phyloP scores from a whole-genome alignment of 2,329 filamentous ascomycete species.

The Fusarium brevicatenulatum region DNA sequence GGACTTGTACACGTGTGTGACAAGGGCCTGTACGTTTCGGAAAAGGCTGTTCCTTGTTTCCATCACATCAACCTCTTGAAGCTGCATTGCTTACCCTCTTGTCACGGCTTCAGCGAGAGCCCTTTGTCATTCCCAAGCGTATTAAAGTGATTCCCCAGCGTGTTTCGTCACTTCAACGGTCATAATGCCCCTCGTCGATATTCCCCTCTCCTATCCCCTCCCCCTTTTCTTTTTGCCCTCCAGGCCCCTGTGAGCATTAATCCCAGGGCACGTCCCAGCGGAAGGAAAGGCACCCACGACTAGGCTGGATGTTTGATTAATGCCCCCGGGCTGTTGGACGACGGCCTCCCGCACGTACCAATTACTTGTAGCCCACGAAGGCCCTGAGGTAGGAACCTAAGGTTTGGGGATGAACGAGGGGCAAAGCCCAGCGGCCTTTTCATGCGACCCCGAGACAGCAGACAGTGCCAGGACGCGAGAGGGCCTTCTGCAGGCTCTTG shows the following conservation, averaged over 20 bases:
- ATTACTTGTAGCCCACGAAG: slow-evolving; percentile 15
- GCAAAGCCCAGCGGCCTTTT: slow-evolving; percentile 36
- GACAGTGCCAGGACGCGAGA: slow-evolving; percentile 28
- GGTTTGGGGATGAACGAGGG: slow-evolving; percentile 32
- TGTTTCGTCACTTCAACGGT: slow-evolving; percentile 32
- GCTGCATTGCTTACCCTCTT: neutral
- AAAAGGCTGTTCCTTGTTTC: slow-evolving; percentile 28
- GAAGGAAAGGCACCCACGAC: slow-evolving; percentile 33
- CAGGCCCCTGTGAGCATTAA: slow-evolving; percentile 32
- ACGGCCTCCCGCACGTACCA: slow-evolving; percentile 41
- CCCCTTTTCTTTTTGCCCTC: slow-evolving; percentile 24
- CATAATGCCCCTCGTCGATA: slow-evolving; percentile 16
- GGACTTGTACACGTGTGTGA: slow-evolving; percentile 39
- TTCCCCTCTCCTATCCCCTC: slow-evolving; percentile 20
- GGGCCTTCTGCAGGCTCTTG: slow-evolving; percentile 10
- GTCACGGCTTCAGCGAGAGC: slow-evolving; percentile 4
- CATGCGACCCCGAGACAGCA: slow-evolving; percentile 40
- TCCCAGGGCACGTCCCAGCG: slow-evolving; percentile 37
- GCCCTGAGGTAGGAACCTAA: slow-evolving; percentile 25
- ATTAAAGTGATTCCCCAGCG: slow-evolving; percentile 5
- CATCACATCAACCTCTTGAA: slow-evolving; percentile 18
- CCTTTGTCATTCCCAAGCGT: slow-evolving; percentile 1
- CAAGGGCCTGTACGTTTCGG: slow-evolving; percentile 39
- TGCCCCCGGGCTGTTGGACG: slow-evolving; percentile 38
- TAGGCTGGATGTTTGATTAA: slow-evolving; percentile 43